phyloP scores from a whole-genome alignment of 371 early-diverging fungal genomes.

The Zychaea mexicana region DNA sequence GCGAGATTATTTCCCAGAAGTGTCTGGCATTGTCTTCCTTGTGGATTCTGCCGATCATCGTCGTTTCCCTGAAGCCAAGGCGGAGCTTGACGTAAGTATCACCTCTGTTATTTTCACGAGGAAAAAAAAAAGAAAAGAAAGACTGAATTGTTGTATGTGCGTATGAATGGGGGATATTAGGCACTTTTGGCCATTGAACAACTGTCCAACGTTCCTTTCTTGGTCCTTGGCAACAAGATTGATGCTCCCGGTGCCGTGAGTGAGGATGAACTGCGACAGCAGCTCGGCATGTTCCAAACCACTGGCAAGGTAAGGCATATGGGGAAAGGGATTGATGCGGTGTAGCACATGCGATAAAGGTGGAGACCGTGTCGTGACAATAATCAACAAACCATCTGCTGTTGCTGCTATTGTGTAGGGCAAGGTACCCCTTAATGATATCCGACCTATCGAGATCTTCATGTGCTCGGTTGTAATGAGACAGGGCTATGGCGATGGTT shows the following conservation, averaged over 20 bases:
- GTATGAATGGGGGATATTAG: constrained; percentile 38
- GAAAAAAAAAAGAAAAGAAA: background rate
- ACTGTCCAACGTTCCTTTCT: constrained; percentile 89
- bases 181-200: constrained; percentile 92
- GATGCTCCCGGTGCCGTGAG: constrained; percentile 93
- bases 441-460: constrained; percentile 96
- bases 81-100: constrained; percentile 89
- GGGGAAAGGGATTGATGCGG: background rate
- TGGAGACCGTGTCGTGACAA: too few species aligned
- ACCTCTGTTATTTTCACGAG: constrained; percentile 8
- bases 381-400: background rate
- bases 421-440: constrained; percentile 87
- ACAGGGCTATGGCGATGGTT: constrained; percentile 98
- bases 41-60: constrained; percentile 90
- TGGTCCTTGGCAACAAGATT: constrained; percentile 98
- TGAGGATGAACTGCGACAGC: constrained; percentile 88
- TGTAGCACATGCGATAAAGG: too few species aligned
- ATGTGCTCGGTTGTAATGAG: constrained; percentile 98
- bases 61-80: constrained; percentile 89
- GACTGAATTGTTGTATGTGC: background rate
- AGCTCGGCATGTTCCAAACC: constrained; percentile 91
- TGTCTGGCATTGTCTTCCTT: constrained; percentile 95
- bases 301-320: constrained; percentile 82
- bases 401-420: constrained; percentile 53
- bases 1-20: constrained; percentile 98